Percentiles rank a stretch among this genome's conserved stretches.
These are phyloP conservation scores for Coccomyxa sp. DNA, from an alignment of 139 green algal species.

Conservation along the genomic window DNA sequence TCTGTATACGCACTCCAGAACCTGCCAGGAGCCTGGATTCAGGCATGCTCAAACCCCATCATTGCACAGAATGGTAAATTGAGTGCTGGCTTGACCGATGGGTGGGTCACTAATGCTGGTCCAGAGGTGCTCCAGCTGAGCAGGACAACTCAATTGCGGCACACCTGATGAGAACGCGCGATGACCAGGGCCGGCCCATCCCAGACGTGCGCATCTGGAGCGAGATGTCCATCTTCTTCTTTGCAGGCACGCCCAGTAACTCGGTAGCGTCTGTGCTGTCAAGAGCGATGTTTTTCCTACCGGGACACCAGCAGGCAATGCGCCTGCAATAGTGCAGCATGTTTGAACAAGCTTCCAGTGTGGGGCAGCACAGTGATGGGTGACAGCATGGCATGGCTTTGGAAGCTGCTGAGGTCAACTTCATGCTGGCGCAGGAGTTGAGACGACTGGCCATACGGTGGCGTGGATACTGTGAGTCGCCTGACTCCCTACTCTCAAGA, in stretches of 20 bases:
- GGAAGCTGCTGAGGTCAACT: no score
- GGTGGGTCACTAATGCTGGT: not conserved
- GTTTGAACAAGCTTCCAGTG: no score
- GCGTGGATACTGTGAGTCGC: not conserved
- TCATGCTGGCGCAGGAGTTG: not conserved
- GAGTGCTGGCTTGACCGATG: no score
- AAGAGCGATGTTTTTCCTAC: not conserved
- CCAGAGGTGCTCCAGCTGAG: not conserved
- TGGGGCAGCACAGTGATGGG: no score
- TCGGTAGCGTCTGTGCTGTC: no score
- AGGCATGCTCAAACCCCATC: no score
- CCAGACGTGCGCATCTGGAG: not conserved
- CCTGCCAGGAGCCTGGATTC: no score
- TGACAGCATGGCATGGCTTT: no score
- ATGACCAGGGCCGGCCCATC: not conserved
- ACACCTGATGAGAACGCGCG: not conserved
- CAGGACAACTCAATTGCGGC: not conserved
- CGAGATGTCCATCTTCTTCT: not conserved
- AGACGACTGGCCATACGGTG: conserved; percentile 2
- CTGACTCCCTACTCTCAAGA: not conserved
- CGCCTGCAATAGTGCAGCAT: no score
- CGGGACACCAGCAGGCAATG: no score
- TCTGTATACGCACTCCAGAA: no score
- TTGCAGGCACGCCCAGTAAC: not conserved
- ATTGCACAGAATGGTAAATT: no score